A percentile compares a stretch with the other conserved stretches of the same genome.
These are phyloP conservation scores for Plenodomus lindquistii DNA, from an alignment of 2,329 filamentous ascomycete genomes.

Conservation along the genomic window DNA sequence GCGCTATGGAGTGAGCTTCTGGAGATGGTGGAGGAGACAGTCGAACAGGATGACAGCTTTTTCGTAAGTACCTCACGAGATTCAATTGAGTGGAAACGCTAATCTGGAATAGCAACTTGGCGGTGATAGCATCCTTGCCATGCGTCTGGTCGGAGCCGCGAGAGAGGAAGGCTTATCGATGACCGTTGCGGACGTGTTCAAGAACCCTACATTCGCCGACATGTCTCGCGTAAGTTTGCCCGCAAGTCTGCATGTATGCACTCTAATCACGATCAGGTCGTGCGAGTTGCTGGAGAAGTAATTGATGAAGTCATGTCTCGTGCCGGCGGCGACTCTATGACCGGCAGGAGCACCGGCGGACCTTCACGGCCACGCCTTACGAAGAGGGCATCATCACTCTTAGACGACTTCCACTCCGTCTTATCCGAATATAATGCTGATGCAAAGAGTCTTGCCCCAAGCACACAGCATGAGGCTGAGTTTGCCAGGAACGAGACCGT, in stretches of 20 bases:
- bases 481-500: conserved; percentile 14
- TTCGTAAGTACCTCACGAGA: conserved; percentile 26
- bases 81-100: not conserved
- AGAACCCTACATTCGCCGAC: conserved; percentile 39
- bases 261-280: conserved; percentile 26
- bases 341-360: conserved; percentile 17
- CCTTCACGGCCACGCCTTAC: conserved; percentile 22
- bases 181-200: conserved; percentile 42
- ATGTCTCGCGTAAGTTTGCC: conserved; percentile 31
- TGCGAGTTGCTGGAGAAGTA: conserved; percentile 39
- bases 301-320: conserved; percentile 42
- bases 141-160: conserved; percentile 39
- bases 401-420: conserved; percentile 37
- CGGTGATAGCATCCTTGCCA: conserved; percentile 40
- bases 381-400: conserved; percentile 26
- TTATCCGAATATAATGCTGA: conserved; percentile 32
- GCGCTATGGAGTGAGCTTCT: conserved; percentile 37
- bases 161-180: conserved; percentile 39
- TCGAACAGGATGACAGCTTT: conserved; percentile 39
- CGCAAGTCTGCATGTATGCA: not conserved
- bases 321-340: conserved; percentile 25
- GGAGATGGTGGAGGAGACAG: conserved; percentile 39
- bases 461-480: conserved; percentile 14
- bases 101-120: conserved; percentile 27
- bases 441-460: conserved; percentile 7